Percentiles rank a stretch among this genome's conserved stretches.
Evolutionary conservation across 345 rosid genomes (phyloP).

Genomic region (Isatis tinctoria): DNA sequence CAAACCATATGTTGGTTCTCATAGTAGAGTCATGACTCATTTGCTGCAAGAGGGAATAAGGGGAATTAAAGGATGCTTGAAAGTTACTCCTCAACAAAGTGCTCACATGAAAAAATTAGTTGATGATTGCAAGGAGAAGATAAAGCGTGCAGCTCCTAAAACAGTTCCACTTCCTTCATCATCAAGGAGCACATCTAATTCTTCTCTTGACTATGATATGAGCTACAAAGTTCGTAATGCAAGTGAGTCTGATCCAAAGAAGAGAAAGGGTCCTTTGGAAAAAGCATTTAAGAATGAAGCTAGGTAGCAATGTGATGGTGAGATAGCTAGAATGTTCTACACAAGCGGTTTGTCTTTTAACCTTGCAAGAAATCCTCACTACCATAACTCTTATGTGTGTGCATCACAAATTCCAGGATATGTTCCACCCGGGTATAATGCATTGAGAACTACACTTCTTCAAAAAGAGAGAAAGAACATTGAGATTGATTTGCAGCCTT

Average conservation of each 20-base stretch:
- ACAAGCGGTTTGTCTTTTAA: too few species aligned
- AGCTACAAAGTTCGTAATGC: not conserved
- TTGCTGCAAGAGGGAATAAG: not conserved
- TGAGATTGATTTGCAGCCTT: too few species aligned
- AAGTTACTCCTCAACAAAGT: not conserved
- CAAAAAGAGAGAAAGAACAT: not conserved
- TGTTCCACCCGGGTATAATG: not conserved
- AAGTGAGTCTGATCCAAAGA: not conserved
- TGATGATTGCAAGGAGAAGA: not conserved
- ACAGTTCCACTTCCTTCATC: not conserved
- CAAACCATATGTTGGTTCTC: not conserved
- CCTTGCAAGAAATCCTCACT: too few species aligned
- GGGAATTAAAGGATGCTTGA: not conserved
- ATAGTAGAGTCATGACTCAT: not conserved
- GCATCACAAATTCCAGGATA: not conserved
- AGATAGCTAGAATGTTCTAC: not conserved
- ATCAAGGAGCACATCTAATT: not conserved
- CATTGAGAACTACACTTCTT: not conserved
- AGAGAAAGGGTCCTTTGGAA: not conserved
- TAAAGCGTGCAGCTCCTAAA: not conserved
- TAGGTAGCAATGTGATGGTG: not conserved
- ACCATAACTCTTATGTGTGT: not conserved
- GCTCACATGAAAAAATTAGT: not conserved
- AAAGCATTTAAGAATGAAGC: not conserved
- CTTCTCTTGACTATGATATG: constrained; percentile 11